phyloP scores from a whole-genome alignment of 2,329 filamentous ascomycete species.

The Plectosphaerella cucumerina region DNA sequence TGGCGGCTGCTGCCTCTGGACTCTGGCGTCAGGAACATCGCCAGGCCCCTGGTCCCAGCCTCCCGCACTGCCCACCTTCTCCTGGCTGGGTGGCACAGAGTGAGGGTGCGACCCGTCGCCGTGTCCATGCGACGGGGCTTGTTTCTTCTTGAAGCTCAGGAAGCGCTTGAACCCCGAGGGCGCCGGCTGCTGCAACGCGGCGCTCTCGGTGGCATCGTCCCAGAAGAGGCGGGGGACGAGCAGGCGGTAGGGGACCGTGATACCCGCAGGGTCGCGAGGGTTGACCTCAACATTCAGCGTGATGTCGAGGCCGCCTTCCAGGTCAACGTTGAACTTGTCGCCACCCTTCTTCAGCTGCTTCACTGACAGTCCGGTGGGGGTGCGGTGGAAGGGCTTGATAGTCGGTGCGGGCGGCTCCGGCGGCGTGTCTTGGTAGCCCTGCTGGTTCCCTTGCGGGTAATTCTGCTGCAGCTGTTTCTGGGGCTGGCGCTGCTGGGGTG shows the following conservation, averaged over 20 bases:
- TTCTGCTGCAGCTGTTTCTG: slow-evolving; percentile 7
- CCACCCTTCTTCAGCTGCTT: slow-evolving; percentile 54
- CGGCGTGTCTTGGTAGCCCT: slow-evolving; percentile 5
- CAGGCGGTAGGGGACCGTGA: slow-evolving; percentile 81
- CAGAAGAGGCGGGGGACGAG: slow-evolving; percentile 76
- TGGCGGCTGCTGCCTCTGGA: not conserved
- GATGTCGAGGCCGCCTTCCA: slow-evolving; percentile 82
- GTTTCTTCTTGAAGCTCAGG: slow-evolving; percentile 38
- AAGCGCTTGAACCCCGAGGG: slow-evolving; percentile 38
- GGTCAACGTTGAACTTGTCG: slow-evolving; percentile 59
- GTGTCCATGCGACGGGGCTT: not conserved
- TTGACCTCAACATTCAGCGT: slow-evolving; percentile 87
- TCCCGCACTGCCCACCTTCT: not conserved
- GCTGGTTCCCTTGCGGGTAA: slow-evolving; percentile 10
- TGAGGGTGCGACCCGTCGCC: slow-evolving; percentile 2
- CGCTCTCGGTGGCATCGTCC: slow-evolving; percentile 26
- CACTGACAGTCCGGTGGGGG: slow-evolving; percentile 62
- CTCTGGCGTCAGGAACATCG: not conserved
- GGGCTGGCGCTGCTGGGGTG: slow-evolving; percentile 2
- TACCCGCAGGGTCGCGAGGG: slow-evolving; percentile 78
- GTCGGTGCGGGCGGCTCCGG: slow-evolving; percentile 1
- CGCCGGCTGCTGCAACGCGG: slow-evolving; percentile 16
- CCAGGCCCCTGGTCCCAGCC: not conserved
- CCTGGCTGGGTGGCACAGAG: slow-evolving; percentile 1
- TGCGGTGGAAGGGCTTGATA: slow-evolving; percentile 55